These are phyloP conservation scores for Coniochaeta prunicola DNA, from an alignment of 2,329 filamentous ascomycete species.

Conservation along the genomic window DNA sequence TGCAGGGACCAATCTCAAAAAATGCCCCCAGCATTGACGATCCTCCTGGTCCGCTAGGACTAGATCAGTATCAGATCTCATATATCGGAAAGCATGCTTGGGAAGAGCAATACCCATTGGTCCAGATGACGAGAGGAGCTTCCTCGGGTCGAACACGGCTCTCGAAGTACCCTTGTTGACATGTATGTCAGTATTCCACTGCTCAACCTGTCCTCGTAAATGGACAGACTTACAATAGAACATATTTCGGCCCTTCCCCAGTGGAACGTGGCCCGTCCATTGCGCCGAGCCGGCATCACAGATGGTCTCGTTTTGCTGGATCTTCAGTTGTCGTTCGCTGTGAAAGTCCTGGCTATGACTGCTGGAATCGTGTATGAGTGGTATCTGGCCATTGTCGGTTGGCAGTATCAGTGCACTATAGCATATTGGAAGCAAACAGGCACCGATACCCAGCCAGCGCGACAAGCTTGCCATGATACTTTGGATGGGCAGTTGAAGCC, in stretches of 20 bases:
- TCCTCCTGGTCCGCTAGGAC: constrained; percentile 3
- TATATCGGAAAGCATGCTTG: background rate
- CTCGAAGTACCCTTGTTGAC: constrained; percentile 4
- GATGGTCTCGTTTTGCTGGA: constrained; percentile 3
- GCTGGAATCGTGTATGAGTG: background rate
- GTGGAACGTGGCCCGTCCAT: constrained; percentile 2
- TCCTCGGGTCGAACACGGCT: background rate
- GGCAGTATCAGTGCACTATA: background rate
- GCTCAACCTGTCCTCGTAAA: no score
- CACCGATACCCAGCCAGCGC: background rate
- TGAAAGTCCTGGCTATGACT: background rate
- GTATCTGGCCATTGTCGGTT: background rate
- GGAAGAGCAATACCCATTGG: constrained; percentile 2
- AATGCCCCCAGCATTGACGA: constrained; percentile 5
- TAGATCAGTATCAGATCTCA: background rate
- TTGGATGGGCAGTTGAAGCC: no score
- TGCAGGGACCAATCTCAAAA: constrained; percentile 4
- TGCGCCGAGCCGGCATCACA: constrained; percentile 5
- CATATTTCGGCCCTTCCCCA: constrained; percentile 2
- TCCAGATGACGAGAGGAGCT: constrained; percentile 5
- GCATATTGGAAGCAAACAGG: background rate
- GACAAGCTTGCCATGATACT: background rate
- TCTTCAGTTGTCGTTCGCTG: background rate
- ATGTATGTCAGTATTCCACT: no score
- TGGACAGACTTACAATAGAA: constrained; percentile 3